These are phyloP conservation scores for Lentinula sp. DNA, from an alignment of 768 basidiomycete species.

Conservation along the genomic window DNA sequence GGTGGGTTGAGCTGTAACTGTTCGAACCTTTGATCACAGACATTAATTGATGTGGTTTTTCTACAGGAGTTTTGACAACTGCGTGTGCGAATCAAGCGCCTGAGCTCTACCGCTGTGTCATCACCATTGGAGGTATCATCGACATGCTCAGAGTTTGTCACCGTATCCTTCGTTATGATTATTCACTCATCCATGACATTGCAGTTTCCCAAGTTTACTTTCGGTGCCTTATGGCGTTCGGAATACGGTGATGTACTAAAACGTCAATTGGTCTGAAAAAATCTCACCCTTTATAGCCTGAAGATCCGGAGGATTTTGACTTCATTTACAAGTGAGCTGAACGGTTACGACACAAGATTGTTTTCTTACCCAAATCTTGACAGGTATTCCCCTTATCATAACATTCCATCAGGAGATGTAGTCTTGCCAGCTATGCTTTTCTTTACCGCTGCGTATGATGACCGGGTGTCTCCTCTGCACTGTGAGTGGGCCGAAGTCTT, in stretches of 20 bases:
- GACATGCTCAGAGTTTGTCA: conserved; percentile 4
- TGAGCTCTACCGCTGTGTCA: not conserved
- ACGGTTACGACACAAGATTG: not conserved
- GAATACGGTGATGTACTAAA: conserved; percentile 2
- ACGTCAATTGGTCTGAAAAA: not conserved
- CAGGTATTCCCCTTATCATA: conserved; percentile 4
- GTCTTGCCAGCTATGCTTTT: conserved; percentile 3
- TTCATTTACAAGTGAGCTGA: not conserved
- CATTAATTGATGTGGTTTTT: not conserved
- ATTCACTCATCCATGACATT: too few relatives aligned
- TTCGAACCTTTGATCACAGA: not conserved
- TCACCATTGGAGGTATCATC: conserved; percentile 3
- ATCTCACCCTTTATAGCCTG: not conserved
- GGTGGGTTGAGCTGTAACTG: not conserved
- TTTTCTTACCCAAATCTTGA: not conserved
- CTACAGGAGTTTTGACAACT: not conserved
- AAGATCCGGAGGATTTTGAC: not conserved
- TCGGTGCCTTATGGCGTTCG: not conserved
- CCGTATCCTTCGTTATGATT: not conserved
- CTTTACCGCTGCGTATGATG: conserved; percentile 5
- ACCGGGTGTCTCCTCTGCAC: conserved; percentile 1
- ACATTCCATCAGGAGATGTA: not conserved
- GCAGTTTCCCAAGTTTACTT: conserved; percentile 1
- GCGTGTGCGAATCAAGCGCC: conserved; percentile 4
- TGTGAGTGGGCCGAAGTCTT: not conserved